These are phyloP conservation scores for Boechera stricta DNA, from an alignment of 345 rosid species.

Conservation along the genomic window DNA sequence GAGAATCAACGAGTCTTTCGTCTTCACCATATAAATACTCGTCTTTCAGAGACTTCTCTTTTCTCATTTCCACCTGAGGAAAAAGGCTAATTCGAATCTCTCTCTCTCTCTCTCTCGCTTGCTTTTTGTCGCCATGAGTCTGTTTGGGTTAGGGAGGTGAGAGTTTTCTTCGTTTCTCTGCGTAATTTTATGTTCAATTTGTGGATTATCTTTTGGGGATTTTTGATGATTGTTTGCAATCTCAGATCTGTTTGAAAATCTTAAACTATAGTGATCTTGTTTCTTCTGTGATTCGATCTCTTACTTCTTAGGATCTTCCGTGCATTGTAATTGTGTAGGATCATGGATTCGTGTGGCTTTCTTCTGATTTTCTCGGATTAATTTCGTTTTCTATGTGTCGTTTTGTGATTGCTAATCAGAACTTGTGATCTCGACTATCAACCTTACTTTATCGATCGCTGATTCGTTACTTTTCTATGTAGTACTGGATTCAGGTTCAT, in stretches of 20 bases:
- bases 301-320: background rate
- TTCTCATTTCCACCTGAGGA: slow-evolving; percentile 30
- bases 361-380: slow-evolving; percentile 3
- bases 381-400: background rate
- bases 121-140: slow-evolving; percentile 35
- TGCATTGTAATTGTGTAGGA: slow-evolving; percentile 8
- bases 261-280: slow-evolving; percentile 22
- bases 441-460: background rate
- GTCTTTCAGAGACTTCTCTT: slow-evolving; percentile 21
- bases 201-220: background rate
- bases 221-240: slow-evolving; percentile 18
- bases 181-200: slow-evolving; percentile 1
- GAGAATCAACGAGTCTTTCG: slow-evolving; percentile 32
- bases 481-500: background rate
- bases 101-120: slow-evolving; percentile 7
- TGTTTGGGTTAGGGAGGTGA: slow-evolving; percentile 45
- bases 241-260: slow-evolving; percentile 37
- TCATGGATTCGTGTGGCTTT: slow-evolving; percentile 26
- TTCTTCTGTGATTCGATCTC: slow-evolving; percentile 19
- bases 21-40: slow-evolving; percentile 31
- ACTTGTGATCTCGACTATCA: slow-evolving; percentile 30
- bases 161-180: background rate
- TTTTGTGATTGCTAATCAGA: slow-evolving; percentile 28
- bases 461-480: background rate
- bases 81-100: slow-evolving; percentile 21